phyloP scores from a whole-genome alignment of 1,139 yeast genomes.

The Pichia sp. region DNA sequence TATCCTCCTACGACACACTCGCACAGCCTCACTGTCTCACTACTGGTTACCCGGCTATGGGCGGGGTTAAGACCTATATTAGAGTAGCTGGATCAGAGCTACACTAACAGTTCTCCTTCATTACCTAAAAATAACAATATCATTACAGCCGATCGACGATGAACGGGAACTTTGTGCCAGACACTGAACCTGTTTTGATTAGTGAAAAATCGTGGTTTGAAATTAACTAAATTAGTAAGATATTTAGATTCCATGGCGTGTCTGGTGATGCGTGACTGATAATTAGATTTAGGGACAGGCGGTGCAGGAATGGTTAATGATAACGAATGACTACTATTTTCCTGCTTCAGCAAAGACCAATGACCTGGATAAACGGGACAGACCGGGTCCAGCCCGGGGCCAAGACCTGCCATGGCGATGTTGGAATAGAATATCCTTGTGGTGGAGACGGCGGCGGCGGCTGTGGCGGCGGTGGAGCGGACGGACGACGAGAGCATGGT shows the following conservation, averaged over 20 bases:
- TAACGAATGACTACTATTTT: not conserved
- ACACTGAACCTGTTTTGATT: conserved; percentile 33
- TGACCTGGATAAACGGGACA: not conserved
- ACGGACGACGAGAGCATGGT: too few species aligned
- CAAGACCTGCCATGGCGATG: too few species aligned
- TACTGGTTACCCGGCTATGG: too few species aligned
- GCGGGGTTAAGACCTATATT: too few species aligned
- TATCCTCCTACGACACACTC: too few species aligned
- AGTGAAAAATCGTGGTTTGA: conserved; percentile 24
- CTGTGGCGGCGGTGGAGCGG: too few species aligned
- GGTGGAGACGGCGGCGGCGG: too few species aligned
- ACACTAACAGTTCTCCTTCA: conserved; percentile 66
- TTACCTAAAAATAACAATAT: conserved; percentile 64
- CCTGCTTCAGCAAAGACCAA: too few species aligned
- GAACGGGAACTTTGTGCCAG: conserved; percentile 53
- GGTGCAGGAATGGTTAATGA: conserved; percentile 7
- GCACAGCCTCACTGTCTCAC: too few species aligned
- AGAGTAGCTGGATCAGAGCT: too few species aligned
- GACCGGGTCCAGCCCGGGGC: too few species aligned
- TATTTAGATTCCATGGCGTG: conserved; percentile 31
- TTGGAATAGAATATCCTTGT: too few species aligned
- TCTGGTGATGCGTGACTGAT: conserved; percentile 15
- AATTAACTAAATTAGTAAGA: conserved; percentile 27
- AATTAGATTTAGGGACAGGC: conserved; percentile 15
- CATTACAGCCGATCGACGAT: conserved; percentile 73